Evolutionary conservation across 495 filamentous ascomycete genomes (phyloP).

Genomic region (Hamigera avellanea): DNA sequence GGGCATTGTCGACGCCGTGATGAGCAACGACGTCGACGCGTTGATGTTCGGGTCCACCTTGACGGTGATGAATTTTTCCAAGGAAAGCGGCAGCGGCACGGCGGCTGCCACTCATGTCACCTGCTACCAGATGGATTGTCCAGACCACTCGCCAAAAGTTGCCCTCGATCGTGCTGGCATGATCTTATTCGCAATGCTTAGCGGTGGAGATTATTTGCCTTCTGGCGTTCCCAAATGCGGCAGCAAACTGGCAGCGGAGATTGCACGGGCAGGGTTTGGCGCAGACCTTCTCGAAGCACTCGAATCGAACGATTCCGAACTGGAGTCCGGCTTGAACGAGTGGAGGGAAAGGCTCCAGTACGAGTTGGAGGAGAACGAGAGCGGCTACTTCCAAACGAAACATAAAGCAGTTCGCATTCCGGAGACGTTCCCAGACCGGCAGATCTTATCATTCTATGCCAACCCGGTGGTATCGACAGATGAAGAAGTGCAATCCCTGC

Average conservation of each 20-base stretch:
- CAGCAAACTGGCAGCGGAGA: conserved; percentile 76
- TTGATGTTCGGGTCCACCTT: conserved; percentile 88
- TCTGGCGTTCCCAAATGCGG: conserved; percentile 84
- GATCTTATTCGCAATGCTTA: conserved; percentile 91
- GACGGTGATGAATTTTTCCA: conserved; percentile 74
- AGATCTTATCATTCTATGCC: conserved; percentile 76
- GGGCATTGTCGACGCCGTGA: conserved; percentile 84
- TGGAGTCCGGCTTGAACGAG: conserved; percentile 34
- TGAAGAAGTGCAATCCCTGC: conserved; percentile 47
- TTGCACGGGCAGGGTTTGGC: conserved; percentile 82
- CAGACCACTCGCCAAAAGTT: conserved; percentile 19
- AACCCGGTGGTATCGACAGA: conserved; percentile 64
- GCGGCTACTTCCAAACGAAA: conserved; percentile 64
- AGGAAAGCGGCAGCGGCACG: conserved; percentile 48
- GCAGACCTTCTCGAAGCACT: conserved; percentile 55
- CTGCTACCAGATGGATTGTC: conserved; percentile 46
- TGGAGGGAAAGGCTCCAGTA: conserved; percentile 69
- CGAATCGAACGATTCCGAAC: conserved; percentile 32
- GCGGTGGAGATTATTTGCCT: conserved; percentile 89
- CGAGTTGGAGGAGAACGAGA: conserved; percentile 76
- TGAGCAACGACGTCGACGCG: conserved; percentile 96
- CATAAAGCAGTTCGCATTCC: conserved; percentile 67
- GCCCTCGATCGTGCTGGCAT: conserved; percentile 76
- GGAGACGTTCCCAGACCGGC: conserved; percentile 65
- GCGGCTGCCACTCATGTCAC: conserved; percentile 79